Conservation (phyloP, 345 rosid genomes). For the Rhizophora apiculata region DNA sequence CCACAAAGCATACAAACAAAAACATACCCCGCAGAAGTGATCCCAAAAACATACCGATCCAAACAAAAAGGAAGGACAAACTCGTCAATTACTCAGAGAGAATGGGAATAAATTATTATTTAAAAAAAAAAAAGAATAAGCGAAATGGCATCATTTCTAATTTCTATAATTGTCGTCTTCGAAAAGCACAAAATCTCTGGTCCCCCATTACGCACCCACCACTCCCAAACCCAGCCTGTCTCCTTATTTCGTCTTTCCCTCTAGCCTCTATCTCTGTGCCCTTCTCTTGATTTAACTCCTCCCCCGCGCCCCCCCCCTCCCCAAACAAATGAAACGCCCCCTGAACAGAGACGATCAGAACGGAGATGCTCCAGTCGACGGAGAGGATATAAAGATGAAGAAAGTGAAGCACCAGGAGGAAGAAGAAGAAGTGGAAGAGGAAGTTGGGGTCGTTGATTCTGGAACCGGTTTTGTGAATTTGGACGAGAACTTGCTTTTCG, state of each 20-base stretch:
- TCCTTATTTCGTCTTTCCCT: not conserved
- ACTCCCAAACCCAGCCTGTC: not conserved
- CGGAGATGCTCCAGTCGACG: slow-evolving; percentile 16
- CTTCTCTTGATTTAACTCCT: not conserved
- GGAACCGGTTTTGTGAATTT: slow-evolving; percentile 51
- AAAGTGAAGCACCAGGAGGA: slow-evolving; percentile 36
- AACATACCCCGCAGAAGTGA: not conserved
- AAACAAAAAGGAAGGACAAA: slow-evolving; percentile 25
- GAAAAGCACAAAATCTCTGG: slow-evolving; percentile 38
- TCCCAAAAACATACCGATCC: not conserved
- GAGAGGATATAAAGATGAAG: slow-evolving; percentile 34
- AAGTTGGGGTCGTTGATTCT: not conserved
- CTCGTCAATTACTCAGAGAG: slow-evolving; percentile 21
- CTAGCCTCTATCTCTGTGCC: not conserved
- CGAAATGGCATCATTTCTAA: slow-evolving; percentile 16
- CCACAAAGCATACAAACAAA: not conserved
- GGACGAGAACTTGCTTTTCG: slow-evolving; percentile 80
- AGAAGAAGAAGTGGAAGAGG: not conserved
- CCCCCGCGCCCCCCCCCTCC: not conserved
- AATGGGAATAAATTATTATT: too few relatives aligned
- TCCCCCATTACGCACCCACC: slow-evolving; percentile 13
- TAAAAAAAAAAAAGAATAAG: not conserved
- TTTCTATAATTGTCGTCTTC: slow-evolving; percentile 60
- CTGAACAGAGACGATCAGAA: not conserved
- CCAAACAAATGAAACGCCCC: slow-evolving; percentile 60